phyloP scores from a whole-genome alignment of 345 rosid species.

The Eucalyptus tenuipes region DNA sequence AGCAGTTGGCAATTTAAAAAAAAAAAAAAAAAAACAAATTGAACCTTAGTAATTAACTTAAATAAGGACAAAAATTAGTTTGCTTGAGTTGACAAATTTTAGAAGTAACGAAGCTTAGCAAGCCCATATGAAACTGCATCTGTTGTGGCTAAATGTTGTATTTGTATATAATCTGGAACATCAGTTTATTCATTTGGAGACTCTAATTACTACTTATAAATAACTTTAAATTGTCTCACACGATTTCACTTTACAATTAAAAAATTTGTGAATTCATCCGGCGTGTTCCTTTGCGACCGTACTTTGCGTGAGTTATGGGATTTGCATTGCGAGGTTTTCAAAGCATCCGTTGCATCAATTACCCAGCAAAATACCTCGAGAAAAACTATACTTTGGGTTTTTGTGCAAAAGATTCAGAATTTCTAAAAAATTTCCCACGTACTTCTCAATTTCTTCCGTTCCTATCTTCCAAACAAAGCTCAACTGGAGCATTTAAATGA shows the following conservation, averaged over 20 bases:
- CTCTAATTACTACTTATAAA: neutral
- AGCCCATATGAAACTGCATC: neutral
- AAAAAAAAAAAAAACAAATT: too few species aligned
- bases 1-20: too few species aligned
- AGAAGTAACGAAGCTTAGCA: neutral
- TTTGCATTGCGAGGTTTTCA: neutral
- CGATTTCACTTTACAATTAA: neutral
- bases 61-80: too few species aligned
- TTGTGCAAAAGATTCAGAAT: neutral
- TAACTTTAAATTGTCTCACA: neutral
- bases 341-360: neutral
- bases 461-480: neutral
- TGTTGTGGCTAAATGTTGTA: neutral
- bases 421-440: neutral
- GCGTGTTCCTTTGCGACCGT: neutral
- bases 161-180: neutral
- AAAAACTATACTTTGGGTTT: too few species aligned
- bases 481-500: neutral
- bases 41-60: neutral
- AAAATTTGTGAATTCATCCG: too few species aligned
- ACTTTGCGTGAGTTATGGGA: neutral
- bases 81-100: neutral
- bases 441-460: neutral
- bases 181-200: neutral
- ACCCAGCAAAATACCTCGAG: neutral